These are phyloP conservation scores for Pseudogymnoascus sp. DNA, from an alignment of 2,329 filamentous ascomycete species.

Conservation along the genomic window DNA sequence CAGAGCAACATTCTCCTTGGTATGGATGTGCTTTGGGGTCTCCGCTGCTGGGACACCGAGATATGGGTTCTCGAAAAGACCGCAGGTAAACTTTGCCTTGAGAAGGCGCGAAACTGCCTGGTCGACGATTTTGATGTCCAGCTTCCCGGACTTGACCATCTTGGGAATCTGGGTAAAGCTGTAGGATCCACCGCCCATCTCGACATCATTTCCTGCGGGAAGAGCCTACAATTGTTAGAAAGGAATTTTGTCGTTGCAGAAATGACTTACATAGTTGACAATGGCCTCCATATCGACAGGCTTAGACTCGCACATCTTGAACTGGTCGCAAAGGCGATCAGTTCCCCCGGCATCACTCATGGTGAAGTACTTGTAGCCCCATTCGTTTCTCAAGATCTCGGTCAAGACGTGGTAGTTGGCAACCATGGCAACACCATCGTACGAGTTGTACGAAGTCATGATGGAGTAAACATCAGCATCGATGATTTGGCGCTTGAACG, in stretches of 20 bases:
- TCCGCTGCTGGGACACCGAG: conserved; percentile 48
- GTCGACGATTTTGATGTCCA: conserved; percentile 54
- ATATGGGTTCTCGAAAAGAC: conserved; percentile 65
- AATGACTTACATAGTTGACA: conserved; percentile 43
- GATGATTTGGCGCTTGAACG: conserved; percentile 64
- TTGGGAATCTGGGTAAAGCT: conserved; percentile 61
- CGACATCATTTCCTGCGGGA: conserved; percentile 62
- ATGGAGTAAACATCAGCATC: conserved; percentile 60
- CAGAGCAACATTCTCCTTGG: conserved; percentile 58
- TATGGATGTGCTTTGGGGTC: conserved; percentile 54
- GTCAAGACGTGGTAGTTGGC: conserved; percentile 59
- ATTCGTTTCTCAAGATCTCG: conserved; percentile 61
- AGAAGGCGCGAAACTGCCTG: conserved; percentile 59
- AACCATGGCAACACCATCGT: conserved; percentile 63
- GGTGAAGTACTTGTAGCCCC: conserved; percentile 64
- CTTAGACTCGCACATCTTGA: conserved; percentile 53
- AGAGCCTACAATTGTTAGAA: conserved; percentile 38
- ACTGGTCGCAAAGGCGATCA: conserved; percentile 56
- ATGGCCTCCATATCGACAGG: conserved; percentile 60
- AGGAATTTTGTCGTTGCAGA: neutral
- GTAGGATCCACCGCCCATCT: conserved; percentile 71
- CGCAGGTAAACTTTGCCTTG: conserved; percentile 60
- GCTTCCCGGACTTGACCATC: conserved; percentile 52
- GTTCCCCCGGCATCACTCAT: conserved; percentile 64
- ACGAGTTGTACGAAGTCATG: conserved; percentile 70